Percentiles rank a stretch among this genome's conserved stretches.
Evolutionary conservation across 768 basidiomycete species (phyloP).

Genomic region (Tylopilus intermedius): DNA sequence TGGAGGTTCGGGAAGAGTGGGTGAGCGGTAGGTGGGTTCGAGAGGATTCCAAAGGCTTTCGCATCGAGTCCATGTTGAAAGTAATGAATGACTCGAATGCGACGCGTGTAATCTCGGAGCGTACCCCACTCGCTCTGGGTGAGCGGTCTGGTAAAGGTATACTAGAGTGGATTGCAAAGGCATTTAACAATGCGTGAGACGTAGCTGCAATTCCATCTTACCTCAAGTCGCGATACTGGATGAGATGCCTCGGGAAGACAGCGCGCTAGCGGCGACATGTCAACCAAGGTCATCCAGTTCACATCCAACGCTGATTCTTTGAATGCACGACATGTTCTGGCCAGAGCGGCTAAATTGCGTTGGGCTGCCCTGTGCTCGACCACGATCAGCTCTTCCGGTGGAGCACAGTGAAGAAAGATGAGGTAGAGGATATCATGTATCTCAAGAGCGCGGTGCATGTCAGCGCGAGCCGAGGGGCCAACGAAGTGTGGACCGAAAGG

Average conservation of each 20-base stretch:
- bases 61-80: not conserved
- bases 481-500: no score
- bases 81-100: not conserved
- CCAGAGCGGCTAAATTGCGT: not conserved
- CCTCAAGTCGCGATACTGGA: not conserved
- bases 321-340: not conserved
- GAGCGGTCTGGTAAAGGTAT: no score
- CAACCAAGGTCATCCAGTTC: not conserved
- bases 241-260: not conserved
- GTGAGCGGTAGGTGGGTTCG: not conserved
- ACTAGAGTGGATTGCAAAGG: no score
- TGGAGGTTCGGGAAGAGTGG: not conserved
- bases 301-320: not conserved
- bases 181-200: not conserved
- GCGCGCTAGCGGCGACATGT: not conserved
- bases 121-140: not conserved
- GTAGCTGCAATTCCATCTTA: not conserved
- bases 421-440: not conserved
- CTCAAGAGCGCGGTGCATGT: not conserved
- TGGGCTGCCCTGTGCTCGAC: not conserved
- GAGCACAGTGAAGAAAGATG: not conserved
- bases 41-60: not conserved
- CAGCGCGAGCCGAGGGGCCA: no score
- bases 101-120: not conserved
- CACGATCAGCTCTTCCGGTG: not conserved